These are phyloP conservation scores for Cudoniella acicularis DNA, from an alignment of 495 filamentous ascomycete genomes.

Conservation along the genomic window DNA sequence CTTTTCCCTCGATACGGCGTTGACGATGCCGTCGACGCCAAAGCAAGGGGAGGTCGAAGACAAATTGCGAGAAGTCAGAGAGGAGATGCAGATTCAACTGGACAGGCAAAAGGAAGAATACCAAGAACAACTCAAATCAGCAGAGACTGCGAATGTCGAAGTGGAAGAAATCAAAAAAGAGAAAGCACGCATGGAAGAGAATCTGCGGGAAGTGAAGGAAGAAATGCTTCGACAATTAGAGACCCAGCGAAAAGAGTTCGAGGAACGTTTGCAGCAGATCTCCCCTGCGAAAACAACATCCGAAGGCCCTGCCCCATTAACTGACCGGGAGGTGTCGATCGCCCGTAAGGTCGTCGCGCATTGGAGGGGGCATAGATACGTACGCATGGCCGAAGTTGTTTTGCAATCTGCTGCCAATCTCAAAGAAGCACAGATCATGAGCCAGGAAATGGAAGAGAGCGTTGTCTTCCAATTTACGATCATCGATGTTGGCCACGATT, in stretches of 20 bases:
- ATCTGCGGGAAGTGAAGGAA: slow-evolving; percentile 69
- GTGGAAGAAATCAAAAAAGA: slow-evolving; percentile 81
- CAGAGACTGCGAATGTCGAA: slow-evolving; percentile 74
- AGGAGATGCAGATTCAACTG: slow-evolving; percentile 84
- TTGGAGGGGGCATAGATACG: slow-evolving; percentile 83
- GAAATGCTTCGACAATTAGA: slow-evolving; percentile 82
- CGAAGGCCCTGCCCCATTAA: slow-evolving; percentile 51
- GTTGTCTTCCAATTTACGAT: slow-evolving; percentile 95
- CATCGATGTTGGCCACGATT: slow-evolving; percentile 80
- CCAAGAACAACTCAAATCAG: slow-evolving; percentile 72
- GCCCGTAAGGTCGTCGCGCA: slow-evolving; percentile 63
- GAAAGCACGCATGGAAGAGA: slow-evolving; percentile 84
- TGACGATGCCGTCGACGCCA: slow-evolving; percentile 92
- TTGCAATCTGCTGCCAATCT: slow-evolving; percentile 80
- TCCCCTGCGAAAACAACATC: slow-evolving; percentile 47
- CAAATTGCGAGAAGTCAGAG: slow-evolving; percentile 66
- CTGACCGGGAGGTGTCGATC: slow-evolving; percentile 63
- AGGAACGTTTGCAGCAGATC: slow-evolving; percentile 61
- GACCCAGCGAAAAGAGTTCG: slow-evolving; percentile 71
- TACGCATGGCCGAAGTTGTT: slow-evolving; percentile 91
- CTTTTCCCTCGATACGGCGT: slow-evolving; percentile 89
- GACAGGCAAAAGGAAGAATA: slow-evolving; percentile 86
- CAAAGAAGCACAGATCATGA: slow-evolving; percentile 98
- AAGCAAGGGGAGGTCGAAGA: slow-evolving; percentile 72
- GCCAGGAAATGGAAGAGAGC: slow-evolving; percentile 90